These are phyloP conservation scores for Fusarium marasasianum DNA, from an alignment of 2,329 filamentous ascomycete genomes.

Conservation along the genomic window DNA sequence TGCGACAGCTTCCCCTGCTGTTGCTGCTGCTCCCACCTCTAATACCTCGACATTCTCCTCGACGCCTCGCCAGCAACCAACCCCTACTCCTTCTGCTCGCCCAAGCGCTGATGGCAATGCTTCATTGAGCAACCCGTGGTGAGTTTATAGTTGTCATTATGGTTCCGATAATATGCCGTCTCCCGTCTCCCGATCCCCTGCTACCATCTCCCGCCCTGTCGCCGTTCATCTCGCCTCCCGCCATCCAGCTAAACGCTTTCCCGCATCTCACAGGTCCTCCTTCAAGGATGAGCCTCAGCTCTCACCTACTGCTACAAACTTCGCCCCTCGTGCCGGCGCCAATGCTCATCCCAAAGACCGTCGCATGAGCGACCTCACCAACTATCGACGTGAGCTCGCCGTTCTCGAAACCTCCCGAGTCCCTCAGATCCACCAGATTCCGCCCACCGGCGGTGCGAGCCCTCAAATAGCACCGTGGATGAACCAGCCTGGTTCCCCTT, in stretches of 20 bases:
- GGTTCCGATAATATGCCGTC: conserved; percentile 16
- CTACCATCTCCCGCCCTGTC: conserved; percentile 27
- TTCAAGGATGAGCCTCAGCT: conserved; percentile 55
- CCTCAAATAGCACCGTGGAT: conserved; percentile 69
- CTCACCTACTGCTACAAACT: conserved; percentile 59
- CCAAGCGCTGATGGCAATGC: conserved; percentile 40
- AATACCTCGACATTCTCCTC: conserved; percentile 20
- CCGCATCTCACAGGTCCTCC: conserved; percentile 38
- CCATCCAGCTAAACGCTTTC: conserved; percentile 32
- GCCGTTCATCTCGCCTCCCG: conserved; percentile 28
- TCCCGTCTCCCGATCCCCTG: conserved; percentile 26
- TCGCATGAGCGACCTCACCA: conserved; percentile 69
- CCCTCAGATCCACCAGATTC: conserved; percentile 64
- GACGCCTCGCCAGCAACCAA: conserved; percentile 31
- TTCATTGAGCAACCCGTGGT: conserved; percentile 41
- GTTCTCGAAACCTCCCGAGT: conserved; percentile 71
- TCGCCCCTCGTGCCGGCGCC: conserved; percentile 53
- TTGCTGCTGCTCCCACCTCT: conserved; percentile 12
- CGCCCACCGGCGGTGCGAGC: conserved; percentile 62
- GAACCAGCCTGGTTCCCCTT: conserved; percentile 53
- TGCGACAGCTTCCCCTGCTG: conserved; percentile 29
- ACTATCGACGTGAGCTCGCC: conserved; percentile 77
- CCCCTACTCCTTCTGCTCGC: conserved; percentile 25
- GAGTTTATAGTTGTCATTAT: conserved; percentile 24
- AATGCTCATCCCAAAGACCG: conserved; percentile 60